Percentiles rank a stretch among this genome's conserved stretches.
Conservation (phyloP, 225 moss, liverwort and hornwort genomes). For the Ulota crispa region DNA sequence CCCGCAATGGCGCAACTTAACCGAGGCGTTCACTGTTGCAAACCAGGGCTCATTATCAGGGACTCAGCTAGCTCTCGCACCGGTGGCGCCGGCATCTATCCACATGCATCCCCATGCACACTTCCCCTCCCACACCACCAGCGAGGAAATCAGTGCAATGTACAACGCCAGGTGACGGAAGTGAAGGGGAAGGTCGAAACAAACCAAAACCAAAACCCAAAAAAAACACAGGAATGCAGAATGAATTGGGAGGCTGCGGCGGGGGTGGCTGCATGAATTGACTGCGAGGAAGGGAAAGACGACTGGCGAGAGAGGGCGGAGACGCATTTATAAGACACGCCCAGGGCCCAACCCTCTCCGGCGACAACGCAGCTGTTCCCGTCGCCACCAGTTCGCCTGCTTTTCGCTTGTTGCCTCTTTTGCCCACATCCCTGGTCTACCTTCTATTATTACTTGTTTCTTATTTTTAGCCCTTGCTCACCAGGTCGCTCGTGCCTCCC, state of each 20-base stretch:
- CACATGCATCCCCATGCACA: constrained; percentile 26
- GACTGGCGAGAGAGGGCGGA: constrained; percentile 17
- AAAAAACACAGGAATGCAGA: no score
- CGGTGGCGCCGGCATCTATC: not conserved
- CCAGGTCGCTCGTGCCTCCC: constrained; percentile 19
- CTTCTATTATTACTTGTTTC: constrained; percentile 6
- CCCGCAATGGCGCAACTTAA: constrained; percentile 22
- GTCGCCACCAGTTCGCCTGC: constrained; percentile 35
- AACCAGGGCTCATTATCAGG: not conserved
- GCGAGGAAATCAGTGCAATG: not conserved
- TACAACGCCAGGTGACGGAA: not conserved
- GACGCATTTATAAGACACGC: constrained; percentile 26
- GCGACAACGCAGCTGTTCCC: constrained; percentile 32
- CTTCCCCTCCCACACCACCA: not conserved
- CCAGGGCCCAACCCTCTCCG: constrained; percentile 3
- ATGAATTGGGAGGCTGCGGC: not conserved
- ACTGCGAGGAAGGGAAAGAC: not conserved
- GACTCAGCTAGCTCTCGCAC: not conserved
- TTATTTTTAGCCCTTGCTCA: not conserved
- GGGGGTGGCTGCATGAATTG: not conserved
- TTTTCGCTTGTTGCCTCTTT: constrained; percentile 45
- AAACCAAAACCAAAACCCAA: no score
- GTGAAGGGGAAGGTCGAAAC: no score
- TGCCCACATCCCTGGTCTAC: constrained; percentile 38
- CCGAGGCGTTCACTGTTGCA: constrained; percentile 3